These are phyloP conservation scores for Odontarrhena argentea DNA, from an alignment of 345 rosid genomes.

Conservation along the genomic window DNA sequence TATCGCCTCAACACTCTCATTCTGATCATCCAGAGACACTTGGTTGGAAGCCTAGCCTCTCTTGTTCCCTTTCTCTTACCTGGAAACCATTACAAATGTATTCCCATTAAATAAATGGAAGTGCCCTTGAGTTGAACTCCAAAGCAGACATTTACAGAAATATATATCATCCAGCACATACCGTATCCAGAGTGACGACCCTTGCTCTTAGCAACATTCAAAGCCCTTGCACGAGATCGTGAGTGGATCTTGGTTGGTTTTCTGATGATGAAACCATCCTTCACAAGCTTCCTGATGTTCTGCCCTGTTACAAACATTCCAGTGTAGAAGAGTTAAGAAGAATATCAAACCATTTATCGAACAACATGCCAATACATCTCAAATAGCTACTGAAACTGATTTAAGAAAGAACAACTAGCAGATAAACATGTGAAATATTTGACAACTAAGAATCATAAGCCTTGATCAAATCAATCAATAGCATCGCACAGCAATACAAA, in stretches of 20 bases:
- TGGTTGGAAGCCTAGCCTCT: constrained; percentile 81
- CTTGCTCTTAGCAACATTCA: constrained; percentile 78
- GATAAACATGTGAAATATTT: background rate
- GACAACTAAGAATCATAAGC: background rate
- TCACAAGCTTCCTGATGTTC: constrained; percentile 75
- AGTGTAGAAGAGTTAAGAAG: background rate
- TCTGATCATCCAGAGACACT: constrained; percentile 75
- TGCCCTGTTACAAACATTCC: constrained; percentile 49
- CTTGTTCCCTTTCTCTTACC: constrained; percentile 84
- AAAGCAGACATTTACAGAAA: no score
- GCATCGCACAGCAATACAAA: background rate
- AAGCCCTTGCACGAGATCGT: constrained; percentile 69
- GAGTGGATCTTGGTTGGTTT: constrained; percentile 83
- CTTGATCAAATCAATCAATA: background rate
- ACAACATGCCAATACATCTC: constrained; percentile 8
- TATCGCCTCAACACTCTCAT: constrained; percentile 70
- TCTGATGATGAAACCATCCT: constrained; percentile 77
- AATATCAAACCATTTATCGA: background rate
- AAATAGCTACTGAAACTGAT: background rate
- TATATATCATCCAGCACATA: constrained; percentile 27
- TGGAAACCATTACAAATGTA: constrained; percentile 14
- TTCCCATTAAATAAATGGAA: no score
- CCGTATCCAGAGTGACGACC: constrained; percentile 86
- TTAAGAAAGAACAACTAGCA: background rate
- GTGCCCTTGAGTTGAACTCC: no score